phyloP scores from a whole-genome alignment of 352 stramenopile species.

The Phytophthora idaei region DNA sequence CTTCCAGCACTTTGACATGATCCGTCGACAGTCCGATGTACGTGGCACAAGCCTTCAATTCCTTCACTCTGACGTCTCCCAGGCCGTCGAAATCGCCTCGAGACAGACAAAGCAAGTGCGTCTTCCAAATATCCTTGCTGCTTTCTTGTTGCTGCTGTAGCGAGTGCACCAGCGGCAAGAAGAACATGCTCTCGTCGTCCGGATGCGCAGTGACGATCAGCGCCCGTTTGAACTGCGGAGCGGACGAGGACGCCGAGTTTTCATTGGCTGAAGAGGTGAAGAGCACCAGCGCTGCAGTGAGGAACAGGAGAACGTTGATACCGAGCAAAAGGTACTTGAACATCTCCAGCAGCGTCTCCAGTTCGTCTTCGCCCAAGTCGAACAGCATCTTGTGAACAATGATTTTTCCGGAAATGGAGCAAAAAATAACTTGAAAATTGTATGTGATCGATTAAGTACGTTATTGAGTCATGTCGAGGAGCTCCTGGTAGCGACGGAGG shows the following conservation, averaged over 20 bases:
- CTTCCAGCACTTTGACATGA: slow-evolving; percentile 75
- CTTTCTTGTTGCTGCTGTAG: slow-evolving; percentile 36
- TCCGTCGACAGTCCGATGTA: slow-evolving; percentile 57
- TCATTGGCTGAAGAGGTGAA: slow-evolving; percentile 20
- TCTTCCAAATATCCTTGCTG: slow-evolving; percentile 46
- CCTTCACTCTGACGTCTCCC: slow-evolving; percentile 78
- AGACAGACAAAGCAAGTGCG: slow-evolving; percentile 92
- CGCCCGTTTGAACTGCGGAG: slow-evolving; percentile 44
- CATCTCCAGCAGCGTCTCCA: slow-evolving; percentile 54
- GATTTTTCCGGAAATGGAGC: slow-evolving; percentile 11
- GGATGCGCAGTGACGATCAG: slow-evolving; percentile 95
- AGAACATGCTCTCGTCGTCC: slow-evolving; percentile 98
- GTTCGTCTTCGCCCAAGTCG: slow-evolving; percentile 29
- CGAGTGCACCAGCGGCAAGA: slow-evolving; percentile 89
- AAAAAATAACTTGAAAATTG: slow-evolving; percentile 24
- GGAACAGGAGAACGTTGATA: slow-evolving; percentile 66
- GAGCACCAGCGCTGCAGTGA: slow-evolving; percentile 47
- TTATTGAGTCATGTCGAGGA: slow-evolving; percentile 25
- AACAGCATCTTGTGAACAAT: slow-evolving; percentile 24
- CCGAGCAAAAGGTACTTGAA: slow-evolving; percentile 67
- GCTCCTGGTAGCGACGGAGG: slow-evolving; percentile 48
- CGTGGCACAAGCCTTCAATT: slow-evolving; percentile 67
- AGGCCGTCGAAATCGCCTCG: slow-evolving; percentile 92
- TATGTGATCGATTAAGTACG: slow-evolving; percentile 33
- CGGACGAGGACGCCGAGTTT: slow-evolving; percentile 1